phyloP scores from a whole-genome alignment of 441 rosid species.

The Cnidoscolus chayamansa region DNA sequence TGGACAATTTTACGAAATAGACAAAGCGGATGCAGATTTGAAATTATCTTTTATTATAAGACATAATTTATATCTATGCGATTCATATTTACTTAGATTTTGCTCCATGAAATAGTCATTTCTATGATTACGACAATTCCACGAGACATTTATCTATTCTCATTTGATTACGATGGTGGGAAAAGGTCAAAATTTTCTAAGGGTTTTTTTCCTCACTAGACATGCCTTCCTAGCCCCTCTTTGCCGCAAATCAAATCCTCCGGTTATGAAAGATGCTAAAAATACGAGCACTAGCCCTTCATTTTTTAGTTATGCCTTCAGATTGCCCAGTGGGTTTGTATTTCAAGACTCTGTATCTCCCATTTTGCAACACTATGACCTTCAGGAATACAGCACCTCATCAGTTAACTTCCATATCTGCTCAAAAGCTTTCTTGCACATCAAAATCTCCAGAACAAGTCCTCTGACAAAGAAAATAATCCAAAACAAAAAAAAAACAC shows the following conservation, averaged over 20 bases:
- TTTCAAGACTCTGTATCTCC: background rate
- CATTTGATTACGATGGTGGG: no score
- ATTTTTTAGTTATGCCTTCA: background rate
- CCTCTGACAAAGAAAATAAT: background rate
- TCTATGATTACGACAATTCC: no score
- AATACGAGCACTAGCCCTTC: no score
- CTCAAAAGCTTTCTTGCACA: constrained; percentile 2
- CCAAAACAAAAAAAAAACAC: background rate
- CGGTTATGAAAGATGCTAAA: background rate
- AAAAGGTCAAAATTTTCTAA: no score
- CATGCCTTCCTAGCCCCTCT: background rate
- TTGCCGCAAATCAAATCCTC: background rate
- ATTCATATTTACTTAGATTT: no score
- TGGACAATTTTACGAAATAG: no score
- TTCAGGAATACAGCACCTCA: background rate
- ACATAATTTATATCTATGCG: no score
- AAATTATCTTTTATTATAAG: no score
- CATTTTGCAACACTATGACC: constrained; percentile 19
- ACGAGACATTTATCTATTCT: no score
- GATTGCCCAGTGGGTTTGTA: no score
- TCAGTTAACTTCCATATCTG: constrained; percentile 6
- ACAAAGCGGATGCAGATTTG: no score
- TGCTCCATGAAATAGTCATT: no score
- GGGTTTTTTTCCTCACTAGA: background rate
- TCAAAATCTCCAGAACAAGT: background rate